Evolutionary conservation across 345 rosid species (phyloP), one percentile per base, ranked within the genome.

Genomic region (Eucalyptus cloeziana): DNA sequence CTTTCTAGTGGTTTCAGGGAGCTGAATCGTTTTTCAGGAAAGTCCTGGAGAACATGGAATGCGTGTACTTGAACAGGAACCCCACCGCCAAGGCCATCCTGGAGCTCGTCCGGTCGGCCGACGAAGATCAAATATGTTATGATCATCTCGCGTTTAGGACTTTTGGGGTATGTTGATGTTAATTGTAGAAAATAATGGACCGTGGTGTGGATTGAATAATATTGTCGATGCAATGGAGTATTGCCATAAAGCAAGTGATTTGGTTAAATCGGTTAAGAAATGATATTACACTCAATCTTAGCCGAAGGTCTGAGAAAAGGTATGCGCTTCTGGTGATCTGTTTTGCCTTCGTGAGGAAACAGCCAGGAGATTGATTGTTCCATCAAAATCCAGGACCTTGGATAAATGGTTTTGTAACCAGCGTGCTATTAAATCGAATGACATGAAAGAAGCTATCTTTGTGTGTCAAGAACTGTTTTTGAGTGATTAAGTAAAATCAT

Each of bases 121-220:
- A 94, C 16, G 92, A 90, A 12, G 92, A 93, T 7, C 93, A 62
- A 47, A 93, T 97, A 90, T 95, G 96, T 92, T 96, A 97, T 89
- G 99, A 97, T 92, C 99, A 96, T 92, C 85, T 97, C 50, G 99
- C 99, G 33, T 97, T 96, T 93, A 93, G 99, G 91, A 96, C 99
- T 2, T 96, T 97, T 14, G 99, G 99, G 95, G 99, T 97, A 94
- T 64, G 60, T 60, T 15, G 13, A 33, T 80, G 51, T 85, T 81
- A 13, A 40, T 19, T 37, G 24, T 76, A 43, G 83, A 76, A 21
- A 76, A 37, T 6, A 0, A 37, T 37, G 27, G 15, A 37, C 47
- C 83, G 7, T 76, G 45, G 3, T 76, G 10, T 17, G 49, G 86
- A 64, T 43, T 80, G 37, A 33, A 62, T 56, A 1, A 25, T 50